These are phyloP conservation scores for Tuber aestivum DNA, from an alignment of 495 filamentous ascomycete genomes.

Conservation along the genomic window DNA sequence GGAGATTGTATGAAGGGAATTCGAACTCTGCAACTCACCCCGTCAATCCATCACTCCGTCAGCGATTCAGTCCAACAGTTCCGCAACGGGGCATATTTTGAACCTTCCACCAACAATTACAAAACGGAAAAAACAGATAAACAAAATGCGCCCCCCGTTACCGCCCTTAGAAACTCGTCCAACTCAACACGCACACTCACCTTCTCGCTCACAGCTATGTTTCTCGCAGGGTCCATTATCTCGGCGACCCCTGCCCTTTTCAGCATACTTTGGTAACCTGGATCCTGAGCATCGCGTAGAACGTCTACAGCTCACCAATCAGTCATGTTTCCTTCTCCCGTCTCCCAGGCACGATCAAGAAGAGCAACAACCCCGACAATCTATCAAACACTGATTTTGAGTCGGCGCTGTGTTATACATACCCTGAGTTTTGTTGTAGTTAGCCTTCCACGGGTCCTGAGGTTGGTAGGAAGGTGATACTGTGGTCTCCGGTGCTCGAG, in stretches of 20 bases:
- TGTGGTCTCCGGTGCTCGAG: not conserved
- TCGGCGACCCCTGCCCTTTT: constrained; percentile 24
- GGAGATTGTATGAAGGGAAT: constrained; percentile 33
- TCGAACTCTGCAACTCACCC: constrained; percentile 17
- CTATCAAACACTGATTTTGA: not conserved
- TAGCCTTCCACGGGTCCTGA: not conserved
- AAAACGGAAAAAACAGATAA: not conserved
- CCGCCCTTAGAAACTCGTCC: not conserved
- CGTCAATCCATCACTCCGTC: not conserved
- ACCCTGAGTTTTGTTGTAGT: not conserved
- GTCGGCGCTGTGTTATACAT: not conserved
- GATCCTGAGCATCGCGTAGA: constrained; percentile 25
- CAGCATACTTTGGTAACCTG: constrained; percentile 29
- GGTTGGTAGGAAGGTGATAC: not conserved
- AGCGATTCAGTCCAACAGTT: constrained; percentile 7
- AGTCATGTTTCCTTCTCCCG: not conserved
- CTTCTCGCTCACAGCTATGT: constrained; percentile 13
- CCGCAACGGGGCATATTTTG: not conserved
- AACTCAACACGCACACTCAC: constrained; percentile 2
- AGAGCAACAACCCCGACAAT: not conserved
- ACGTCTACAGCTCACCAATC: constrained; percentile 8
- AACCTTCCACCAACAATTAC: constrained; percentile 1
- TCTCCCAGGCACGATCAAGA: not conserved
- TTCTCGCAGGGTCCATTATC: constrained; percentile 19
- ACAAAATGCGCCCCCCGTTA: not conserved